phyloP scores from a whole-genome alignment of 768 basidiomycete species.

The Asterophora lycoperdoides region DNA sequence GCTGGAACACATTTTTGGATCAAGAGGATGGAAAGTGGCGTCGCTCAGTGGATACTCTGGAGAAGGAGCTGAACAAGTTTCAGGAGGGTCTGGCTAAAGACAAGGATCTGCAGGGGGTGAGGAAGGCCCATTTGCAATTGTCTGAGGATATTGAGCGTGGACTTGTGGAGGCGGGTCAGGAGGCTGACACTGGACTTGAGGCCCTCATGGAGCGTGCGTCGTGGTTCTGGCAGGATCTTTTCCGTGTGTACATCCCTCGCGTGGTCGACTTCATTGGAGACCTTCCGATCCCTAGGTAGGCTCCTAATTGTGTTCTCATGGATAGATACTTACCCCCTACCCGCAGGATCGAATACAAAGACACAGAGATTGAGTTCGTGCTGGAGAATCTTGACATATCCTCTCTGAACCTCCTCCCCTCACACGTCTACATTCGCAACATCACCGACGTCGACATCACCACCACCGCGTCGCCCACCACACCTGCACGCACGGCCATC shows the following conservation, averaged over 20 bases:
- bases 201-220: slow-evolving; percentile 56
- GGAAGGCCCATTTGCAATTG: slow-evolving; percentile 45
- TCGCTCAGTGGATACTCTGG: slow-evolving; percentile 40
- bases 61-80: slow-evolving; percentile 41
- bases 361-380: slow-evolving; percentile 64
- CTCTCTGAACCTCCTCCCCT: slow-evolving; percentile 60
- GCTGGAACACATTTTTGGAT: slow-evolving; percentile 50
- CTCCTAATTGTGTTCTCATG: neutral
- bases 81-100: slow-evolving; percentile 45
- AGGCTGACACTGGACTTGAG: slow-evolving; percentile 42
- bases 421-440: slow-evolving; percentile 68
- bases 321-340: neutral
- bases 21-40: slow-evolving; percentile 51
- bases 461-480: slow-evolving; percentile 32
- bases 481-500: slow-evolving; percentile 42
- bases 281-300: slow-evolving; percentile 66
- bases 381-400: slow-evolving; percentile 73
- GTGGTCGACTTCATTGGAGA: slow-evolving; percentile 48
- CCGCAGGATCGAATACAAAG: slow-evolving; percentile 67
- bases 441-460: slow-evolving; percentile 55
- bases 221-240: slow-evolving; percentile 80
- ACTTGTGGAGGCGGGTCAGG: slow-evolving; percentile 29
- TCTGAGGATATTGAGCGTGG: slow-evolving; percentile 45
- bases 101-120: slow-evolving; percentile 42
- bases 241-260: slow-evolving; percentile 74